A percentile compares a stretch with the other conserved stretches of the same genome.
Evolutionary conservation across 2,329 filamentous ascomycete genomes (phyloP).

Genomic region (Tolypocladium tropicale): DNA sequence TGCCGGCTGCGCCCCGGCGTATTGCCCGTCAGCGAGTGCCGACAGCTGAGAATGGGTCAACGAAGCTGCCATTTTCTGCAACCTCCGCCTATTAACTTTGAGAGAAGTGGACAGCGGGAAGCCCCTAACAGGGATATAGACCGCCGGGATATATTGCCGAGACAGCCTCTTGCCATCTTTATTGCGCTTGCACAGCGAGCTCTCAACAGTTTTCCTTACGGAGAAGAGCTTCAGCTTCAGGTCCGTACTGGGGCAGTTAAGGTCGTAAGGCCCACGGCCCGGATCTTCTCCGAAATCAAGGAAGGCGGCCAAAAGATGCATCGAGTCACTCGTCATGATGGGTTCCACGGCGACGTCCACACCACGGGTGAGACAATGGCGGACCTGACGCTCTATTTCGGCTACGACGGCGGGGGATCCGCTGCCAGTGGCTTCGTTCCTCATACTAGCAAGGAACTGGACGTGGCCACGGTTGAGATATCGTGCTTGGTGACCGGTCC

Average conservation of each 20-base stretch:
- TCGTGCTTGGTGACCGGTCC: slow-evolving; percentile 40
- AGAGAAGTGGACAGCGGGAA: slow-evolving; percentile 39
- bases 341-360: slow-evolving; percentile 39
- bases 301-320: slow-evolving; percentile 35
- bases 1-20: slow-evolving; percentile 22
- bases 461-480: slow-evolving; percentile 38
- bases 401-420: slow-evolving; percentile 29
- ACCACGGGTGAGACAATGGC: slow-evolving; percentile 33
- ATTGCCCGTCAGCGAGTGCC: slow-evolving; percentile 20
- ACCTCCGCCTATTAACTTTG: slow-evolving; percentile 37
- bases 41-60: slow-evolving; percentile 33
- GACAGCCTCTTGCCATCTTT: slow-evolving; percentile 16
- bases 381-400: slow-evolving; percentile 36
- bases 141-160: slow-evolving; percentile 31
- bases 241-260: slow-evolving; percentile 25
- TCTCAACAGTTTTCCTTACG: slow-evolving; percentile 32
- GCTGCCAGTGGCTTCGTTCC: slow-evolving; percentile 29
- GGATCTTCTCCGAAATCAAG: slow-evolving; percentile 34
- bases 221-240: slow-evolving; percentile 33
- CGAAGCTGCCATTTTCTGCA: slow-evolving; percentile 33
- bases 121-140: slow-evolving; percentile 36
- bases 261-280: slow-evolving; percentile 25
- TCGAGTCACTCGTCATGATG: slow-evolving; percentile 32
- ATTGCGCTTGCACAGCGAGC: slow-evolving; percentile 23
- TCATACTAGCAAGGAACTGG: slow-evolving; percentile 34